Base-by-base conservation (phyloP, 1,284 basidiomycete genomes). In the Paramarasmius palmivorus region DNA sequence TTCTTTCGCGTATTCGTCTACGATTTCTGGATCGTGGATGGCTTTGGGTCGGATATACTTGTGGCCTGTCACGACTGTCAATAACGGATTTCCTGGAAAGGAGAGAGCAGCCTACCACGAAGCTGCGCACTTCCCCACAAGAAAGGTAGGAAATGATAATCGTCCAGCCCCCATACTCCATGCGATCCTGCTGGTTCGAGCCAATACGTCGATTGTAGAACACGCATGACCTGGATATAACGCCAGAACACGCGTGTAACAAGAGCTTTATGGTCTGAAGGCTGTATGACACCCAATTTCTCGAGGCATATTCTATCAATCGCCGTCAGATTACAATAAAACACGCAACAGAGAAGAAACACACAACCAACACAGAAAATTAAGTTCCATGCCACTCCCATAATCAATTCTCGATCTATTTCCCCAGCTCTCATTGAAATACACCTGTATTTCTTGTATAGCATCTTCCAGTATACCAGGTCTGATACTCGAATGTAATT, bases 331-430 rank as follows among this genome's bases (percentile, higher is more conserved):
- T 42, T 32, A 46, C 36, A 22, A 37, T 25, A 35, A 15, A 15
- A 53, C 12, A 7, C 3, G n/a, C 19, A 25, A 34, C 3, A 19
- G 17, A 41, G 32, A 29, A 23, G 19, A 37, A 51, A 77, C 92
- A 64, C 68, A 97, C 94, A 99, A 68, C 95, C 95, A 99, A 64
- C 93, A 98, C 10, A 98, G 61, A 66, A 98, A 99, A 72, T 98
- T 98, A 55, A 99, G 80, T 69, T 99, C 97, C 95, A 98, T 98
- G 2, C 96, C 96, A 65, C 94, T 97, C 8, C 97, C 96, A 70
- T 99, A 99, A 71, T 99, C 97, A 57, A 99, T 95, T 4, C 96
- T 78, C 51, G 90, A 84, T 36, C 89, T 79, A 68, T 93, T 98
- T 0, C 96, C 96, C 95, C 95, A 99, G 20, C 86, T 73, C 65